A percentile compares a stretch with the other conserved stretches of the same genome.
phyloP scores from a whole-genome alignment of 2,329 filamentous ascomycete species.

The Fusarium tricinctum region DNA sequence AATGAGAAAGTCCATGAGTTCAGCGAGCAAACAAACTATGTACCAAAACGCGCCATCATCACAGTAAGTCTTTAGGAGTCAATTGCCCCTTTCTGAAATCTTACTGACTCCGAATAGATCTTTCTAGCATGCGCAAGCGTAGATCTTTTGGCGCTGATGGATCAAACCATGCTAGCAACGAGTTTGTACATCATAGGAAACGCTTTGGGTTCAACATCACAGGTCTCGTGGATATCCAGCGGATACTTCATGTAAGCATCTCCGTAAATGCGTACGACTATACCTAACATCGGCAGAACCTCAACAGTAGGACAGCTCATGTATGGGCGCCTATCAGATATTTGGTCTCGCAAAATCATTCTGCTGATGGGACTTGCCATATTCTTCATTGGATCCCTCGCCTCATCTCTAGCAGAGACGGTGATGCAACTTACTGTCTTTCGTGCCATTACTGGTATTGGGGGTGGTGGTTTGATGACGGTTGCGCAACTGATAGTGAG shows the following conservation, averaged over 20 bases:
- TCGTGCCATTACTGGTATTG: constrained; percentile 65
- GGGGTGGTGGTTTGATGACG: constrained; percentile 79
- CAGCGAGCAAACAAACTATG: constrained; percentile 70
- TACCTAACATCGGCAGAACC: constrained; percentile 49
- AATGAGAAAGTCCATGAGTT: constrained; percentile 54
- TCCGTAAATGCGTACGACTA: too few species aligned
- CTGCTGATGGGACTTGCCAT: constrained; percentile 57
- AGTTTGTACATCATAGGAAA: constrained; percentile 69
- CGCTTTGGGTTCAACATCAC: constrained; percentile 62
- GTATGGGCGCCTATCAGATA: constrained; percentile 62
- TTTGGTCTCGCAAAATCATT: constrained; percentile 61
- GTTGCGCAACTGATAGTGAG: constrained; percentile 78
- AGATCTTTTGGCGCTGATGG: constrained; percentile 68
- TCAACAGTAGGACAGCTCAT: constrained; percentile 63
- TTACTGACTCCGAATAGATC: constrained; percentile 57
- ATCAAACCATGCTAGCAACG: constrained; percentile 69
- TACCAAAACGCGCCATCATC: constrained; percentile 64
- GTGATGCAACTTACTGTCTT: constrained; percentile 59
- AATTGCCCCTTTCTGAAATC: rapidly evolving
- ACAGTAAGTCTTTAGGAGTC: constrained; percentile 55
- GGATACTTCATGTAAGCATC: constrained; percentile 67
- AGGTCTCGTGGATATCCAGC: constrained; percentile 68
- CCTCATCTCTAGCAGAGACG: constrained; percentile 58
- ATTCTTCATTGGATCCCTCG: constrained; percentile 61
- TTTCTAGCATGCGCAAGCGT: constrained; percentile 69